Percentiles rank a stretch among this genome's conserved stretches.
Evolutionary conservation across 176 grass and related monocot species (phyloP).

Genomic region (Carex scoparia): DNA sequence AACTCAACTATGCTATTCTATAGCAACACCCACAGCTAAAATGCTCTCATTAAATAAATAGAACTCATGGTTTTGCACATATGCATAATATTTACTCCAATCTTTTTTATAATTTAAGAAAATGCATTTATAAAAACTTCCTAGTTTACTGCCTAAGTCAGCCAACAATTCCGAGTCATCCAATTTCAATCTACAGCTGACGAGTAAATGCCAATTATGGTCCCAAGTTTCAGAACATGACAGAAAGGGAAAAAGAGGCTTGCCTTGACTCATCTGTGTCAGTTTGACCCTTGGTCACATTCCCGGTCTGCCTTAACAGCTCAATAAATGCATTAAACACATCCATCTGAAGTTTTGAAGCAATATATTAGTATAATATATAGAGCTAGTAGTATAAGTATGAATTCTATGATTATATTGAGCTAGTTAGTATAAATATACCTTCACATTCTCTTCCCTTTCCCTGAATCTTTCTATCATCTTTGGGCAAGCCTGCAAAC

Average conservation of each 20-base stretch:
- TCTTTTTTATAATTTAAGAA: background rate
- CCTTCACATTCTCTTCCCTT: conserved; percentile 99
- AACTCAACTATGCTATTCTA: background rate
- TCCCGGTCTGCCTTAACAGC: conserved; percentile 90
- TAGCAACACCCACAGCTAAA: background rate
- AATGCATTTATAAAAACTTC: background rate
- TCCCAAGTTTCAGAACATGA: background rate
- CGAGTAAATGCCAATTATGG: background rate
- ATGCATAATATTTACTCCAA: background rate
- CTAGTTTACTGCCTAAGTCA: background rate
- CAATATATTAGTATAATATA: conserved; percentile 31
- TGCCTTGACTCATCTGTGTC: conserved; percentile 90
- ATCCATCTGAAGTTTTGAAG: conserved; percentile 69
- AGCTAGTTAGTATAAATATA: conserved; percentile 23
- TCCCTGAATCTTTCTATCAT: conserved; percentile 93
- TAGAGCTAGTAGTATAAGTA: conserved; percentile 21
- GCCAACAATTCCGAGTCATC: background rate
- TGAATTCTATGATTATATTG: conserved; percentile 16
- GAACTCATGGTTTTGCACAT: background rate
- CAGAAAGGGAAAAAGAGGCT: background rate
- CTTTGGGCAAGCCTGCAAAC: conserved; percentile 81
- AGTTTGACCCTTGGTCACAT: conserved; percentile 81
- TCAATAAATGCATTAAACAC: conserved; percentile 98
- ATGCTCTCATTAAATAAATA: background rate
- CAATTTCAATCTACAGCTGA: background rate